Conservation (phyloP, 2,329 filamentous ascomycete species). For the Fusarium duplospermum region DNA sequence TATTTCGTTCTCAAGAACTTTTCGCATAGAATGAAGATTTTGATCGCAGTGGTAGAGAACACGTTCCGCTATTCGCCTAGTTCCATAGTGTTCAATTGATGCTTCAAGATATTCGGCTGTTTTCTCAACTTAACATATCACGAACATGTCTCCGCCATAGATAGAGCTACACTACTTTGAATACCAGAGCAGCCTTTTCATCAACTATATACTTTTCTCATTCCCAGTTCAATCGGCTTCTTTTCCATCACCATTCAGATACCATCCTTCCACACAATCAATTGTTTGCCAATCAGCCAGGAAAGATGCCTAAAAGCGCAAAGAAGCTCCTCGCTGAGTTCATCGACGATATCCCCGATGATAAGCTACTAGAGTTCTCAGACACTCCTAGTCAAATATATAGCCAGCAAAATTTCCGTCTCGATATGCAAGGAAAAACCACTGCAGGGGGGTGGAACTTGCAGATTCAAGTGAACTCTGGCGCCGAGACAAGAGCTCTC, state of each 20-base stretch:
- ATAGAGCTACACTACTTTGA: not conserved
- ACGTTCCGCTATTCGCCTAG: not conserved
- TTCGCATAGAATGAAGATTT: not conserved
- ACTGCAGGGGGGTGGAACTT: not conserved
- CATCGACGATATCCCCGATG: not conserved
- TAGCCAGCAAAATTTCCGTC: not conserved
- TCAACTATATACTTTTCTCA: not conserved
- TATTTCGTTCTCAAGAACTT: not conserved
- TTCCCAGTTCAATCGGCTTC: not conserved
- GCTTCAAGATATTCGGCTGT: not conserved
- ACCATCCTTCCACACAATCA: not conserved
- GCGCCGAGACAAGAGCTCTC: not conserved
- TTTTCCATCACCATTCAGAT: not conserved
- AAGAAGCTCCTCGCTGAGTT: not conserved
- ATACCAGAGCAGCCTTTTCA: not conserved
- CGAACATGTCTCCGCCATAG: not conserved
- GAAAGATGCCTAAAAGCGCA: not conserved
- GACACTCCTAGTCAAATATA: not conserved
- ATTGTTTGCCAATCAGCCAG: not conserved
- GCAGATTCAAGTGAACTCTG: not conserved
- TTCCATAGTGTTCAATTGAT: not conserved
- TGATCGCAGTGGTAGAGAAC: not conserved
- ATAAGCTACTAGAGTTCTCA: not conserved
- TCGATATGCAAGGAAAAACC: not conserved
- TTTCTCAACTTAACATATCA: not conserved